These are phyloP conservation scores for Candida frijolesensis DNA, from an alignment of 1,139 yeast genomes.

Conservation along the genomic window DNA sequence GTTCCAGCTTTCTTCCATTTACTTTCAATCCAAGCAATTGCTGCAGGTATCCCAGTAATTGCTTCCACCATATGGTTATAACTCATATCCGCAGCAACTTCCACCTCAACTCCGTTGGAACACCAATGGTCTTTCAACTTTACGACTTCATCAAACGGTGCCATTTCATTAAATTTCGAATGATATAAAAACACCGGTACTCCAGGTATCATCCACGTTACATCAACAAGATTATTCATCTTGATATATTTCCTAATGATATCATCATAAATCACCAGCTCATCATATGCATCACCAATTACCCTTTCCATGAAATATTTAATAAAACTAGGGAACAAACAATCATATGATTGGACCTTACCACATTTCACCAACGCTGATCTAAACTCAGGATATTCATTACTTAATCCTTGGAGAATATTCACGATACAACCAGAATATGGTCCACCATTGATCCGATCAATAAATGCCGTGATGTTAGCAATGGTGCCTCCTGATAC, in stretches of 20 bases:
- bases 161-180: constrained; percentile 31
- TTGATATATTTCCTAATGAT: constrained; percentile 18
- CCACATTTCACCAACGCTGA: constrained; percentile 11
- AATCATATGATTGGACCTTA: constrained; percentile 10
- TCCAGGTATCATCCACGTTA: constrained; percentile 20
- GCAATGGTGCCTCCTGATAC: constrained; percentile 38
- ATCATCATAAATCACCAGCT: constrained; percentile 20
- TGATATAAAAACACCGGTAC: constrained; percentile 39
- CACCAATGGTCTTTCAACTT: constrained; percentile 35
- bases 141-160: constrained; percentile 26
- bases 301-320: constrained; percentile 17
- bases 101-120: constrained; percentile 27
- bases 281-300: constrained; percentile 18
- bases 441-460: constrained; percentile 21
- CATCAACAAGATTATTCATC: constrained; percentile 25
- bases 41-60: constrained; percentile 33
- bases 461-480: constrained; percentile 24
- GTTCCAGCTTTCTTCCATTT: not conserved
- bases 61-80: constrained; percentile 32
- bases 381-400: constrained; percentile 16
- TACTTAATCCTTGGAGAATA: constrained; percentile 21
- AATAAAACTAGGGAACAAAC: constrained; percentile 17
- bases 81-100: constrained; percentile 26
- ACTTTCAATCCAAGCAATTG: constrained; percentile 26
- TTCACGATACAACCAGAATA: constrained; percentile 26